phyloP scores from a whole-genome alignment of 2,329 filamentous ascomycete species.

The Aureobasidium sp. region DNA sequence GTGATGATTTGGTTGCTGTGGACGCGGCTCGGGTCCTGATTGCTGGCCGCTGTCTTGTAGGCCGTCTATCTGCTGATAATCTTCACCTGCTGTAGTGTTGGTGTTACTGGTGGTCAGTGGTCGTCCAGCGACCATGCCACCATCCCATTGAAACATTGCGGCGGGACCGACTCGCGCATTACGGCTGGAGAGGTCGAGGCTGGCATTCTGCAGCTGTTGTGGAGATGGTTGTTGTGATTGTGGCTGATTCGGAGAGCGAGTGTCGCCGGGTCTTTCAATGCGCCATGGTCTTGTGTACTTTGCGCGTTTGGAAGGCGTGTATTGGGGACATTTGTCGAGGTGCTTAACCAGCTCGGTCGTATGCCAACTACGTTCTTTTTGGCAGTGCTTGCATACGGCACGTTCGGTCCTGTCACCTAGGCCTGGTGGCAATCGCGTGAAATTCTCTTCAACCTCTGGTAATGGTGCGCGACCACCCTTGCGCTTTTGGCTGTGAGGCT shows the following conservation, averaged over 20 bases:
- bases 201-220: not conserved
- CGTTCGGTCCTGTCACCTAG: constrained; percentile 7
- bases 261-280: not conserved
- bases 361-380: constrained; percentile 10
- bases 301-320: constrained; percentile 8
- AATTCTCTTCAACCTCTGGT: constrained; percentile 12
- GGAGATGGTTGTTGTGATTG: not conserved
- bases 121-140: not conserved
- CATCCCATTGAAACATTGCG: not conserved
- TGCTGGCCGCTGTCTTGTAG: not conserved
- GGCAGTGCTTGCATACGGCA: constrained; percentile 12
- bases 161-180: not conserved
- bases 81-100: not conserved
- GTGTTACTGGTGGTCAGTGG: not conserved
- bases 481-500: constrained; percentile 1
- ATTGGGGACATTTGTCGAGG: constrained; percentile 11
- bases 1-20: not conserved
- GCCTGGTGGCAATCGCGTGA: constrained; percentile 10
- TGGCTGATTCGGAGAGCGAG: not conserved
- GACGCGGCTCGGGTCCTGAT: not conserved
- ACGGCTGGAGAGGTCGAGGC: not conserved
- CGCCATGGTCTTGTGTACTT: constrained; percentile 10
- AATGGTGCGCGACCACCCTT: constrained; percentile 6
- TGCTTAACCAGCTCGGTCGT: constrained; percentile 14
- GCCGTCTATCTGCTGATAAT: not conserved